A percentile compares a stretch with the other conserved stretches of the same genome.
Evolutionary conservation across 371 early-diverging fungal genomes (phyloP).

Genomic region (Mortierella sp.): DNA sequence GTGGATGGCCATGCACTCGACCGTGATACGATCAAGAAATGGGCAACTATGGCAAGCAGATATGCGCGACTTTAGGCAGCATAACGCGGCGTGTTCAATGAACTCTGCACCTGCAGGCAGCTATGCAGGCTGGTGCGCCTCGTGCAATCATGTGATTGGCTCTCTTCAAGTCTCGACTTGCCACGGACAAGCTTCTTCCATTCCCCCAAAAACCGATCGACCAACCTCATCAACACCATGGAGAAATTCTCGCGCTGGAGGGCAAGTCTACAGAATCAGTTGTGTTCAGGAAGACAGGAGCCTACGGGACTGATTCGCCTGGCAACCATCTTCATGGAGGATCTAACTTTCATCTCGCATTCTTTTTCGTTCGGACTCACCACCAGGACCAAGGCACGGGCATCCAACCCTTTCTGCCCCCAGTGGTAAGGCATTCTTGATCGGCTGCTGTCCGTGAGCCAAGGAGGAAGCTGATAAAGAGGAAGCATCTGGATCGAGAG

Average conservation of each 20-base stretch:
- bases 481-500: background rate
- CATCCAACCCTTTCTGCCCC: constrained; percentile 90
- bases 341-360: no score
- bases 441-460: background rate
- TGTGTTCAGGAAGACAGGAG: background rate
- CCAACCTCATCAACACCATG: constrained; percentile 51
- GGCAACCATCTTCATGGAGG: background rate
- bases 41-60: constrained; percentile 22
- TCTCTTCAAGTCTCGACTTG: no score
- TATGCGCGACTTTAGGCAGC: constrained; percentile 34
- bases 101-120: no score
- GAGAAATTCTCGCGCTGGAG: constrained; percentile 78
- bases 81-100: no score
- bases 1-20: constrained; percentile 46
- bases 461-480: no score
- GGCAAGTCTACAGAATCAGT: constrained; percentile 53
- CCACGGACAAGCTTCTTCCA: background rate
- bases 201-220: background rate
- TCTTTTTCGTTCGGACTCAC: background rate
- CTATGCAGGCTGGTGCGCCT: no score
- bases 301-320: background rate
- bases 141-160: no score
- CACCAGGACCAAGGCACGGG: constrained; percentile 83
- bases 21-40: constrained; percentile 35
- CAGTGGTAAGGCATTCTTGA: constrained; percentile 62